phyloP scores from a whole-genome alignment of 1,284 basidiomycete species.

The Irpex sp. region DNA sequence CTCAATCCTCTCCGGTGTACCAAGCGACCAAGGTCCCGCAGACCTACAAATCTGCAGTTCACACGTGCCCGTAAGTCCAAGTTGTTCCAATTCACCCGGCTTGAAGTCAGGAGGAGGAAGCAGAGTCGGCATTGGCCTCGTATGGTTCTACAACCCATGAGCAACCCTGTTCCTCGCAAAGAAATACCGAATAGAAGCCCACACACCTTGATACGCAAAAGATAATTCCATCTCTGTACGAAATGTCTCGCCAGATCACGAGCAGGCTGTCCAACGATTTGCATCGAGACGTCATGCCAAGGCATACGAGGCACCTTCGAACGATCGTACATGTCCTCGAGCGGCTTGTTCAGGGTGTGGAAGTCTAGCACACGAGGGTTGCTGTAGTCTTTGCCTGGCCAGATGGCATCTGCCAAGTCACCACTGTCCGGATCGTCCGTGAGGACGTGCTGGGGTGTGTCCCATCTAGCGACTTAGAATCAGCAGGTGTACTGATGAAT shows the following conservation, averaged over 20 bases:
- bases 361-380: slow-evolving; percentile 91
- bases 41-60: slow-evolving; percentile 97
- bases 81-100: slow-evolving; percentile 70
- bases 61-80: slow-evolving; percentile 91
- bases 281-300: slow-evolving; percentile 97
- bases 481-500: not conserved
- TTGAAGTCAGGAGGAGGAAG: slow-evolving; percentile 93
- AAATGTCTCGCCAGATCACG: slow-evolving; percentile 95
- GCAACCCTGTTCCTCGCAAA: no score
- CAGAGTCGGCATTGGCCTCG: slow-evolving; percentile 88
- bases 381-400: slow-evolving; percentile 92
- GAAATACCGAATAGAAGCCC: no score
- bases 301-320: slow-evolving; percentile 91
- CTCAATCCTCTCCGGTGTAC: slow-evolving; percentile 82
- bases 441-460: slow-evolving; percentile 91
- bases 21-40: slow-evolving; percentile 94
- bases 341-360: slow-evolving; percentile 82
- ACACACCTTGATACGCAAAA: slow-evolving; percentile 89
- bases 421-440: slow-evolving; percentile 74
- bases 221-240: slow-evolving; percentile 89
- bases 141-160: slow-evolving; percentile 74
- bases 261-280: slow-evolving; percentile 95
- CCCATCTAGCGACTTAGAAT: slow-evolving; percentile 59
- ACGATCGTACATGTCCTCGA: slow-evolving; percentile 93
- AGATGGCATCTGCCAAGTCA: slow-evolving; percentile 63